Evolutionary conservation across 2,329 filamentous ascomycete species (phyloP), one percentile per base, ranked within the genome.

Genomic region (Penicillium verrucosum): DNA sequence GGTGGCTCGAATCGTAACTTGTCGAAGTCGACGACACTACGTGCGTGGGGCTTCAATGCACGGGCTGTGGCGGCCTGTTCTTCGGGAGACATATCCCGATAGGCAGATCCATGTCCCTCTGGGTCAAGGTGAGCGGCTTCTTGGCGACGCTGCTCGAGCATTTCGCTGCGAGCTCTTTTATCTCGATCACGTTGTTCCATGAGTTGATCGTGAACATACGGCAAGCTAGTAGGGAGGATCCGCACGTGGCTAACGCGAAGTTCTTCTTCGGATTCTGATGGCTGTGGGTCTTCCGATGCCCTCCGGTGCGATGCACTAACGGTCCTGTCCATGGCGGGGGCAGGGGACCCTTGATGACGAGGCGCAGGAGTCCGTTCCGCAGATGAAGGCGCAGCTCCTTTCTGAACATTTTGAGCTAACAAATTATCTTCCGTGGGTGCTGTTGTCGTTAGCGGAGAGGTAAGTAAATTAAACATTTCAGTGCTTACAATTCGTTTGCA

Each of bases 141-240:
- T 62, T 68, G 61, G 59, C 65, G 56, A 56, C 65, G 83, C 10
- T 82, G 79, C 70, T 83, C 68, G 6, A 64, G 81, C 68, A 81
- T 80, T 45, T 61, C 54, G 25, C 66, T 62, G 18, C 67, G 69
- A 32, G 65, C 66, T 62, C 63, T 64, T 59, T 66, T 65, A 45
- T 70, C 66, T 18, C 67, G 67, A 10, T 74, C 69, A 8, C 77
- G 72, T 58, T 78, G 74, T 70, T 92, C 88, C 83, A 97, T 93
- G 64, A 89, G 94, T 51, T 94, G 92, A 60, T 88, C 88, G 74
- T 99, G 94, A 58, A 96, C 95, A 32, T 89, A 86, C 7, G 94
- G 91, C 42, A 99, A 78, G 74, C 92, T 97, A 63, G 90, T 96
- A 4, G 94, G 92, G 11, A 99, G 79, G 47, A 99, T 90, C 59